phyloP scores from a whole-genome alignment of 805 yeast species.

The Scheffersomyces amazonensis region DNA sequence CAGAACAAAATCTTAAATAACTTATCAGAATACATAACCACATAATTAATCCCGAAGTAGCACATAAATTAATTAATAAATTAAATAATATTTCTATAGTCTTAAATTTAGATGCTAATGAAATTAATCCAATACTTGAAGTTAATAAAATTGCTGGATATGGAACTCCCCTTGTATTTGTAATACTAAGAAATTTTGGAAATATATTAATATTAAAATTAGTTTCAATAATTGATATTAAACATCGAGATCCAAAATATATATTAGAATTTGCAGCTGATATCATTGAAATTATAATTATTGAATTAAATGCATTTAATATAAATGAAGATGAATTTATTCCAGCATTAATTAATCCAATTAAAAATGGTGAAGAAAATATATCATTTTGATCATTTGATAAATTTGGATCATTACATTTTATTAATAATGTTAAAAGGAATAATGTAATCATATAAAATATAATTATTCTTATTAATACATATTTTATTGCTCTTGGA shows the following conservation, averaged over 20 bases:
- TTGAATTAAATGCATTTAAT: constrained; percentile 15
- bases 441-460: constrained; percentile 61
- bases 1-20: constrained; percentile 12
- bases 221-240: constrained; percentile 14
- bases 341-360: constrained; percentile 17
- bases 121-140: constrained; percentile 16
- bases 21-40: constrained; percentile 20
- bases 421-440: constrained; percentile 63
- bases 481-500: constrained; percentile 56
- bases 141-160: constrained; percentile 15
- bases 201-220: not conserved
- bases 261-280: constrained; percentile 28
- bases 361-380: constrained; percentile 21
- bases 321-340: constrained; percentile 8
- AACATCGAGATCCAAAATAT: constrained; percentile 22
- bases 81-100: constrained; percentile 14
- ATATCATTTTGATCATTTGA: constrained; percentile 6
- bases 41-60: constrained; percentile 25
- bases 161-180: constrained; percentile 13
- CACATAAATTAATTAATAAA: constrained; percentile 17
- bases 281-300: constrained; percentile 17
- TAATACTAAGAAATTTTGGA: constrained; percentile 6
- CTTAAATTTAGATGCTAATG: constrained; percentile 14
- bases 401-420: constrained; percentile 32
- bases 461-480: constrained; percentile 55